Base-by-base conservation (phyloP, 2,329 filamentous ascomycete species). In the Leptodontidium sp. region DNA sequence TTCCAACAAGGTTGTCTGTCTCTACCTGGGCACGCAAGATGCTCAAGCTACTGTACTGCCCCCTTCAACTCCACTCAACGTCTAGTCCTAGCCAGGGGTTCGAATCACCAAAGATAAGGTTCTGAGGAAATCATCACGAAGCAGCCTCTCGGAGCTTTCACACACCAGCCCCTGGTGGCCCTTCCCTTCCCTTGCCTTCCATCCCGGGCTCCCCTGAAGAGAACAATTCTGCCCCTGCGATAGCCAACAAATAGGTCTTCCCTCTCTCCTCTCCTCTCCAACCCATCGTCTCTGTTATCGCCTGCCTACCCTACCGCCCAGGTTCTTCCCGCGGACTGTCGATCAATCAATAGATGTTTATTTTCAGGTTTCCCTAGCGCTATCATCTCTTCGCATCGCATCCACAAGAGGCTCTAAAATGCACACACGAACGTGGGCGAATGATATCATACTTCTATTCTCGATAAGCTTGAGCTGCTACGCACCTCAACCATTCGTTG, bases 321-420 rank as follows among this genome's bases (percentile, higher is more conserved):
- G 53, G 12, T 21, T 38, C 29, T 21, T 38, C n/a, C 9, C 55
- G 32, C 35, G 2, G 32, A 29, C 26, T 57, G 53, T 40, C 55
- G 32, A 58, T 58, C 55, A 58, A 58, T 47, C 55, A 58, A 58
- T 58, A 58, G 15, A 47, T 6, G 14, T 40, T 58, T 58, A 58
- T 40, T 58, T 58, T 58, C 55, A 43, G 55, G n/a, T 14, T 40
- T 57, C 17, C 17, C 35, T 58, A 58, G 32, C 55, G 21, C 32
- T 6, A 8, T 21, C 32, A 40, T 40, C 38, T 11, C 8, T 40
- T 40, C 45, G 45, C 45, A 47, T 21, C 15, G 45, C 8, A 47
- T 57, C 35, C 32, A 26, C n/a, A 38, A 26, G 55, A 58, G 55
- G 32, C n/a, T 58, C 32, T 40, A 17, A 55, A 55, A 12, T 55